Conservation (phyloP, 805 yeast genomes). For the Yarrowia porcina region DNA sequence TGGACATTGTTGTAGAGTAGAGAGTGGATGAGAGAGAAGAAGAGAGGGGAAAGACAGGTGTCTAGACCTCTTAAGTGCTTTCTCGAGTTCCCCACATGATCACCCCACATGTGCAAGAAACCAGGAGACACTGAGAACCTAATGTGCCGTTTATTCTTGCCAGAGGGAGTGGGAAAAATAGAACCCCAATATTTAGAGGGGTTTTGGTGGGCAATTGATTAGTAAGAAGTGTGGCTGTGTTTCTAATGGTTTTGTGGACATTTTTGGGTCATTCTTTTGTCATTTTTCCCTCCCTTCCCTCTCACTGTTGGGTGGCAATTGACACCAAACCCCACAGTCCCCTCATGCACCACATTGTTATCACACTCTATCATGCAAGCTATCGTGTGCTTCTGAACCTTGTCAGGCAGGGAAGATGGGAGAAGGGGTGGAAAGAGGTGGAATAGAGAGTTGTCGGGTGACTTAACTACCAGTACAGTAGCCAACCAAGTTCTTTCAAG, state of each 20-base stretch:
- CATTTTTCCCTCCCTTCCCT: too few relatives aligned
- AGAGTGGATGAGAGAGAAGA: neutral
- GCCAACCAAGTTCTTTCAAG: too few relatives aligned
- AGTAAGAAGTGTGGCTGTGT: too few relatives aligned
- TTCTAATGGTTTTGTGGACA: neutral
- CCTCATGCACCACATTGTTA: conserved; percentile 8
- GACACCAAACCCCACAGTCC: conserved; percentile 9
- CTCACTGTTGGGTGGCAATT: neutral
- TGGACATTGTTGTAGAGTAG: neutral
- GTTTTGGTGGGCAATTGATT: too few relatives aligned
- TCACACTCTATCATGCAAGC: conserved; percentile 8
- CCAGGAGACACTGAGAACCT: neutral
- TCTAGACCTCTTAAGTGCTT: neutral
- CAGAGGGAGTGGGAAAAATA: too few relatives aligned
- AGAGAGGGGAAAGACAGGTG: neutral
- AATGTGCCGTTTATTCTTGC: neutral
- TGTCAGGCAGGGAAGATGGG: neutral
- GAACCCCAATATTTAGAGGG: too few relatives aligned
- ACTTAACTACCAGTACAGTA: too few relatives aligned
- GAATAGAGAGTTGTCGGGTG: too few relatives aligned
- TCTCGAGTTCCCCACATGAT: neutral
- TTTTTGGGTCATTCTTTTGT: too few relatives aligned
- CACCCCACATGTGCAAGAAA: neutral
- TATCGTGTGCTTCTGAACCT: conserved; percentile 4
- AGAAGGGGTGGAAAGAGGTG: neutral